Conservation (phyloP, 495 filamentous ascomycete species). For the Pyrenopolyporus hunteri region DNA sequence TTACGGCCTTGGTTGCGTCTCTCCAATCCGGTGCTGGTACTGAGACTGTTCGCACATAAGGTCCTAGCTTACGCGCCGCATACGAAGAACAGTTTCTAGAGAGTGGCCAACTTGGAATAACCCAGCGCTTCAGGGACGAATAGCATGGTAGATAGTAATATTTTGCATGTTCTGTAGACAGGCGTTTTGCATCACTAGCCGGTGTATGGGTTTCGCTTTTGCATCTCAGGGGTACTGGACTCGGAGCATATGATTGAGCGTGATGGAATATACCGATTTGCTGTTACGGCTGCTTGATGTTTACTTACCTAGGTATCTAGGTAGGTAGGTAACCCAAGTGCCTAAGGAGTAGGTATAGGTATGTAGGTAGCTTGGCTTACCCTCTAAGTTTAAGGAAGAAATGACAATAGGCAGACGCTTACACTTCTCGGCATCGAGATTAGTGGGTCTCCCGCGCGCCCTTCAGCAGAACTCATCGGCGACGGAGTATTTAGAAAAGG, state of each 20-base stretch:
- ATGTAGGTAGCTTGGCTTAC: too few relatives aligned
- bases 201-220: not conserved
- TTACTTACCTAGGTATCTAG: too few relatives aligned
- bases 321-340: too few relatives aligned
- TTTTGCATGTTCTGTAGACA: not conserved
- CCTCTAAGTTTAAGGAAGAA: too few relatives aligned
- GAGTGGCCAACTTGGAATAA: not conserved
- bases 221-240: not conserved
- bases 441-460: constrained; percentile 22
- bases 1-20: constrained; percentile 51
- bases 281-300: too few relatives aligned
- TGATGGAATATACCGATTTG: not conserved
- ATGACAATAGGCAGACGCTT: too few relatives aligned
- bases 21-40: constrained; percentile 42
- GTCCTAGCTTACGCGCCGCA: not conserved
- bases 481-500: too few relatives aligned
- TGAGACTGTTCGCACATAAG: constrained; percentile 26
- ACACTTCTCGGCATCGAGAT: not conserved
- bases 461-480: constrained; percentile 8
- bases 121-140: not conserved
- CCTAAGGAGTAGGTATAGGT: too few relatives aligned
- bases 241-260: not conserved
- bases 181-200: not conserved
- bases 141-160: too few relatives aligned
- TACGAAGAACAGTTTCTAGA: not conserved